Evolutionary conservation across 2,329 filamentous ascomycete genomes (phyloP), one percentile per base, ranked within the genome.

Genomic region (Aspergillus alliaceus): DNA sequence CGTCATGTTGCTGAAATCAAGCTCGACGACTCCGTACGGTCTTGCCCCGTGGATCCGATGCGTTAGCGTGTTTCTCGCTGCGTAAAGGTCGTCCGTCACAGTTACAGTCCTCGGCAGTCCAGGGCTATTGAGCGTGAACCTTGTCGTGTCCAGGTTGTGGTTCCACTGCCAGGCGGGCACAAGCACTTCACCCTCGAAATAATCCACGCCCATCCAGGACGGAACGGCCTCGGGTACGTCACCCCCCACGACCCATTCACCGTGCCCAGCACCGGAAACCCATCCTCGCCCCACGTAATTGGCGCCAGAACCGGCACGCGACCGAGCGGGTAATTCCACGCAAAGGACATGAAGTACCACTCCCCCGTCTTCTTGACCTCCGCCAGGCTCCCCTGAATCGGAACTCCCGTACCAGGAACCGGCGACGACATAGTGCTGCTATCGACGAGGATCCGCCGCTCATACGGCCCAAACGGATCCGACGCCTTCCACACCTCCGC

Each of bases 261-360:
- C 0, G 72, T 72, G 2, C 68, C 73, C 0, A 84, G 70, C 6
- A 64, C 53, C 0, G 84, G 84, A 66, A 77, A 87, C 1, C 82
- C 83, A 49, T 86, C 81, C 0, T 65, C 61, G 2, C 73, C 77
- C 79, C 80, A 87, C 0, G 68, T 77, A 1, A 86, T 66, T 0
- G 84, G 84, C 0, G 84, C 84, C 3, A 85, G 70, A 1, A 85
- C 81, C 0, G 85, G 85, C 11, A 85, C 77, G 22, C 84, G 77
- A 0, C 84, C 85, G 4, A 77, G 79, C 0, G 85, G 84, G 58
- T 84, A 86, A 0, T 78, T 75, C 66, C 82, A 80, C 4, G 79
- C 72, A 66, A 86, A 87, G 0, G 81, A 78, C 69, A 86, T 80
- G 60, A 82, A 87, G 65, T 84, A 85, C 84, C 84, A 87, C 12